phyloP scores from a whole-genome alignment of 352 stramenopile species.

The Pilasporangium apinafurcum region DNA sequence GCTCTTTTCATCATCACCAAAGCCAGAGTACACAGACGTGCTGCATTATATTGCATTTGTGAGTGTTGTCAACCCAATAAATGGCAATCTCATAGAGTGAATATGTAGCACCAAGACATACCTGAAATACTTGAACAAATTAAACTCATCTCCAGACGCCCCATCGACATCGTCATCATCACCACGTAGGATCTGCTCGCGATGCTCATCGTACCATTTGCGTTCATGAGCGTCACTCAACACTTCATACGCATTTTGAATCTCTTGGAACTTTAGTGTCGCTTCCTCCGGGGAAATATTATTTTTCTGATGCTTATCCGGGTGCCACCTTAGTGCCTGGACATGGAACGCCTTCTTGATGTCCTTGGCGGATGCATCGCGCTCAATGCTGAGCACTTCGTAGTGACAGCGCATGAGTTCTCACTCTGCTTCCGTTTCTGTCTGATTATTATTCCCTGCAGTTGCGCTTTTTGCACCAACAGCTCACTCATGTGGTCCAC shows the following conservation, averaged over 20 bases:
- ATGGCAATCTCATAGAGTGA: background rate
- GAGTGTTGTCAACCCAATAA: slow-evolving; percentile 6
- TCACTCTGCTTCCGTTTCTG: too few relatives aligned
- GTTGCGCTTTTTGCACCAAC: too few relatives aligned
- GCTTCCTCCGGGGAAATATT: slow-evolving; percentile 66
- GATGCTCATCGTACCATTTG: slow-evolving; percentile 88
- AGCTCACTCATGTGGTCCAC: background rate
- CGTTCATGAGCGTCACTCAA: slow-evolving; percentile 79
- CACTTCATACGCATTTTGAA: slow-evolving; percentile 84
- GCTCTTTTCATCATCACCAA: slow-evolving; percentile 60
- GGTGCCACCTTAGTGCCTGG: slow-evolving; percentile 75
- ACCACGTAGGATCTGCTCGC: slow-evolving; percentile 79
- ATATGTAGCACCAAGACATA: slow-evolving; percentile 5
- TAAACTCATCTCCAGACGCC: slow-evolving; percentile 37
- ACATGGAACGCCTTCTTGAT: slow-evolving; percentile 78
- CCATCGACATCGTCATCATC: slow-evolving; percentile 32
- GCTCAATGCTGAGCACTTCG: slow-evolving; percentile 66
- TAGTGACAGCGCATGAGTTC: slow-evolving; percentile 74
- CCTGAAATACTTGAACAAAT: slow-evolving; percentile 81
- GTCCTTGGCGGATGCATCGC: slow-evolving; percentile 39
- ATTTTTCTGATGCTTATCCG: slow-evolving; percentile 81
- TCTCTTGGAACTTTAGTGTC: slow-evolving; percentile 77
- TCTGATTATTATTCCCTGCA: too few relatives aligned
- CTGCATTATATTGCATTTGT: slow-evolving; percentile 7
- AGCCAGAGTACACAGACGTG: slow-evolving; percentile 67